Evolutionary conservation across 1,139 yeast genomes (phyloP).

Genomic region (Keqinozyma sinolaborantium): DNA sequence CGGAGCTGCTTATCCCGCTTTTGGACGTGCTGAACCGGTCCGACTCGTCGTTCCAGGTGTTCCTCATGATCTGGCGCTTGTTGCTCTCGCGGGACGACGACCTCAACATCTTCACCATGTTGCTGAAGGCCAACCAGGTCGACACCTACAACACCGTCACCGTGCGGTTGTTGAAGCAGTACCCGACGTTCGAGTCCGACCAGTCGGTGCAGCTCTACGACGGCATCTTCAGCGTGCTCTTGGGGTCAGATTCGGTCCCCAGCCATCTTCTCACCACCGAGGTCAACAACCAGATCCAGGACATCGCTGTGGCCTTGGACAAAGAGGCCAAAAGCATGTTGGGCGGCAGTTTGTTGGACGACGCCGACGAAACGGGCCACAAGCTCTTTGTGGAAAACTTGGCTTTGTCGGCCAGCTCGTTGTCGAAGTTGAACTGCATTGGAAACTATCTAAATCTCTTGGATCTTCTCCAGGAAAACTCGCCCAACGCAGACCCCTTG

Average conservation of each 20-base stretch:
- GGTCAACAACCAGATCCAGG: constrained; percentile 1
- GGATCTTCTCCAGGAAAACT: background rate
- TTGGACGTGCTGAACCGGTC: constrained; percentile 19
- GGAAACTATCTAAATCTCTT: background rate
- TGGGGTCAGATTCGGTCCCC: no score
- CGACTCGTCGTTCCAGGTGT: constrained; percentile 15
- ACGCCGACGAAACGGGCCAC: no score
- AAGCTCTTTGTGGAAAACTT: background rate
- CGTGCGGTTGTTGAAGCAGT: background rate
- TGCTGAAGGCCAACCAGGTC: constrained; percentile 20
- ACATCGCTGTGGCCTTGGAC: constrained; percentile 1
- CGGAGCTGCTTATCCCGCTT: constrained; percentile 20
- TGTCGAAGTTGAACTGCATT: background rate
- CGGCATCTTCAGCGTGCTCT: background rate
- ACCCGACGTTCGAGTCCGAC: background rate
- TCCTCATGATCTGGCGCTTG: constrained; percentile 28
- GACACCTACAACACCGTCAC: constrained; percentile 15
- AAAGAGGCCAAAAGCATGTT: background rate
- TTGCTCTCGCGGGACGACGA: constrained; percentile 17
- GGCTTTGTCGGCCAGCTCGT: background rate
- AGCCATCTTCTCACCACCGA: constrained; percentile 5
- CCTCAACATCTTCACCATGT: constrained; percentile 18
- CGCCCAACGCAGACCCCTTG: background rate
- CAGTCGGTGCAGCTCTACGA: background rate
- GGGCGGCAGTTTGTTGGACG: no score